A percentile compares a stretch with the other conserved stretches of the same genome.
phyloP scores from a whole-genome alignment of 2,329 filamentous ascomycete species.

The Diaporthe sp. region DNA sequence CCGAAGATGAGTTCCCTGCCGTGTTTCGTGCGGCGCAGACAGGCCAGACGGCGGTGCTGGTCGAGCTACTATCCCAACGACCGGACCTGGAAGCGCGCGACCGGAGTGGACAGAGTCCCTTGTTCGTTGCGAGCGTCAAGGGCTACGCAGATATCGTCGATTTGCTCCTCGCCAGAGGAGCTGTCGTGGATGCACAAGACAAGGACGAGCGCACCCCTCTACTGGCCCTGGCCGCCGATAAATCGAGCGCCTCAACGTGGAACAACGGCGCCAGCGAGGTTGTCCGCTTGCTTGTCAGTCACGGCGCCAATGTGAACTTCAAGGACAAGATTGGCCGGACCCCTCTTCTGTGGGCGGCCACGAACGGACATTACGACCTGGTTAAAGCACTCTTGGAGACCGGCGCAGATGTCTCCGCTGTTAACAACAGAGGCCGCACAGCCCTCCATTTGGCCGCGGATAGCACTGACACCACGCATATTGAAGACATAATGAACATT shows the following conservation, averaged over 20 bases:
- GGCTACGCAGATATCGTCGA: constrained; percentile 51
- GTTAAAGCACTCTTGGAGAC: constrained; percentile 46
- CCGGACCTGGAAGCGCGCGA: constrained; percentile 51
- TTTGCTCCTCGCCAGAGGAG: constrained; percentile 49
- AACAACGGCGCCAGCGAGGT: constrained; percentile 51
- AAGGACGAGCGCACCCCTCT: constrained; percentile 53
- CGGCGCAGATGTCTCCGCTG: constrained; percentile 55
- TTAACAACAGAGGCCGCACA: constrained; percentile 59
- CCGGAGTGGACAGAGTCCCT: constrained; percentile 50
- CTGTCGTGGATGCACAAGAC: constrained; percentile 51
- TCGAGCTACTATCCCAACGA: constrained; percentile 48
- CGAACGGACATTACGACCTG: constrained; percentile 66
- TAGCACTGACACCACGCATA: constrained; percentile 48
- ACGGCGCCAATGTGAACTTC: constrained; percentile 51
- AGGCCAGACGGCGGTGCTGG: constrained; percentile 50
- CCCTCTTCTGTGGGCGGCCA: constrained; percentile 70
- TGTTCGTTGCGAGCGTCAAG: constrained; percentile 51
- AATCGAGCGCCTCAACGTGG: constrained; percentile 48
- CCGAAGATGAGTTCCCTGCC: constrained; percentile 51
- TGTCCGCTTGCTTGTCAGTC: constrained; percentile 53
- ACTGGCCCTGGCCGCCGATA: constrained; percentile 52
- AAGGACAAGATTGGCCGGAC: constrained; percentile 64
- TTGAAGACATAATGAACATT: constrained; percentile 51
- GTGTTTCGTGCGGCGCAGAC: constrained; percentile 54
- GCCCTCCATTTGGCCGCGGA: constrained; percentile 63